Evolutionary conservation across 2,329 filamentous ascomycete genomes (phyloP).

Genomic region (Cytospora schulzeri): DNA sequence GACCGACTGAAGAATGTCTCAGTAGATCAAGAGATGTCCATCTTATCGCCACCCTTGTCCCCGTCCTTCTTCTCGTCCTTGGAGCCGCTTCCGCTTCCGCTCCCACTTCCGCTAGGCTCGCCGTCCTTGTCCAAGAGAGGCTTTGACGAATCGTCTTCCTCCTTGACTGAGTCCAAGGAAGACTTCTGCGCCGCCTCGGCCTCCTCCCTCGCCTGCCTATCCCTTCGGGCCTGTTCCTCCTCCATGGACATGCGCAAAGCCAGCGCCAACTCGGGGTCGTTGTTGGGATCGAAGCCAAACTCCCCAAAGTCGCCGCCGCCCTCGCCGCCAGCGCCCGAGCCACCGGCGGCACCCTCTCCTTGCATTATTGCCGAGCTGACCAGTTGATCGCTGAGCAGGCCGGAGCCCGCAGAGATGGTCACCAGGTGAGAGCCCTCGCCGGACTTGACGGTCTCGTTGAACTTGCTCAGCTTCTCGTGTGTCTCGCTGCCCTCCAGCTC

Average conservation of each 20-base stretch:
- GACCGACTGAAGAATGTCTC: background rate
- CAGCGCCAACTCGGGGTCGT: constrained; percentile 91
- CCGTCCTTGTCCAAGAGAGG: constrained; percentile 65
- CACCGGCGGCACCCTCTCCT: constrained; percentile 72
- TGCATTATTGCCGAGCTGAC: constrained; percentile 87
- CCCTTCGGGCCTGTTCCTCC: constrained; percentile 89
- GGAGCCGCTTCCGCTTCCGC: constrained; percentile 39
- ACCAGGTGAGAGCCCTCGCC: constrained; percentile 90
- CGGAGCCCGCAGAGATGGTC: constrained; percentile 85
- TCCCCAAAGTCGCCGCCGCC: constrained; percentile 69
- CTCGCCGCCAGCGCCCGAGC: constrained; percentile 57
- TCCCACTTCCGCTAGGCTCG: constrained; percentile 63
- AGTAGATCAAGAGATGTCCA: constrained; percentile 76
- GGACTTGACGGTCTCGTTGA: constrained; percentile 90
- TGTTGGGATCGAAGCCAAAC: constrained; percentile 86
- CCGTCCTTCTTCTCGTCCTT: constrained; percentile 55
- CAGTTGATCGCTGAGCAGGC: constrained; percentile 89
- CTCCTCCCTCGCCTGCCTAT: constrained; percentile 62
- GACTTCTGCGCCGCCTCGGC: constrained; percentile 76
- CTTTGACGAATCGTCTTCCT: constrained; percentile 70
- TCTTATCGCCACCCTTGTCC: constrained; percentile 65
- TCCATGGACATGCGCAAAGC: constrained; percentile 97
- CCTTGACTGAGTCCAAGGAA: constrained; percentile 78
- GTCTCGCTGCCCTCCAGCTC: constrained; percentile 88
- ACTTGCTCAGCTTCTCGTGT: constrained; percentile 88